Base-by-base conservation (phyloP, 2,329 filamentous ascomycete genomes). In the Graphiopsis chlorocephala region DNA sequence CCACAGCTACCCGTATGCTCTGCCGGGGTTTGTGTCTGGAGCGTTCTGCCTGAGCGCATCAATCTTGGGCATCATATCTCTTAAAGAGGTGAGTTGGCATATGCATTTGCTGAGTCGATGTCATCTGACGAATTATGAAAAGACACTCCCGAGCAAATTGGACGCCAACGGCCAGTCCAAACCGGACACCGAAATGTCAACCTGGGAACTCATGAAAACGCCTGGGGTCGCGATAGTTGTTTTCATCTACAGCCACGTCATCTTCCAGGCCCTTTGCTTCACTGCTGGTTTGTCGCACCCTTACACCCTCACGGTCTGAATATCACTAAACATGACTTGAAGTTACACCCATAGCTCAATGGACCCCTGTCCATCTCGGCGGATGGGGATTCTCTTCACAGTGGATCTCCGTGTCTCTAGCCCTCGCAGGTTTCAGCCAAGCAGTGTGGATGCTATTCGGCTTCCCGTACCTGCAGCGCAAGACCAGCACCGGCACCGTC, bases 201-300 rank as follows among this genome's bases (percentile, higher is more conserved):
- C 80, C 1, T 74, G 78, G 75, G 76, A 85, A 55, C 81, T 94
- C 12, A 63, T 92, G 64, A 83, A 80, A 45, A 77, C 84, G 0
- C 89, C 89, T 0, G 88, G 88, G 11, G 89, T 94, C 1, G 77
- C 77, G n/a, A 79, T 83, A 28, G 89, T 91, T 1, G 80, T 94
- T 2, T 86, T 84, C 72, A 79, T 88, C 47, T 91, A 89, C 74
- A 83, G 81, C 1, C 85, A 91, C 72, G 81, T 87, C 47, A 88
- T 88, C 83, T 75, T 92, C 2, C 83, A 93, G 4, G 90, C 86
- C 0, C 87, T 90, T 67, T 83, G 86, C 1, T 93, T 89, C 75
- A 93, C 90, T 0, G 89, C 90, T 15, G 26, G 64, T 65, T 25
- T 42, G 64, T 57, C 38, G 5, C 26, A 45, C 23, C 11, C 28